These are phyloP conservation scores for Polyplosphaeria fusca DNA, from an alignment of 495 filamentous ascomycete species.

Conservation along the genomic window DNA sequence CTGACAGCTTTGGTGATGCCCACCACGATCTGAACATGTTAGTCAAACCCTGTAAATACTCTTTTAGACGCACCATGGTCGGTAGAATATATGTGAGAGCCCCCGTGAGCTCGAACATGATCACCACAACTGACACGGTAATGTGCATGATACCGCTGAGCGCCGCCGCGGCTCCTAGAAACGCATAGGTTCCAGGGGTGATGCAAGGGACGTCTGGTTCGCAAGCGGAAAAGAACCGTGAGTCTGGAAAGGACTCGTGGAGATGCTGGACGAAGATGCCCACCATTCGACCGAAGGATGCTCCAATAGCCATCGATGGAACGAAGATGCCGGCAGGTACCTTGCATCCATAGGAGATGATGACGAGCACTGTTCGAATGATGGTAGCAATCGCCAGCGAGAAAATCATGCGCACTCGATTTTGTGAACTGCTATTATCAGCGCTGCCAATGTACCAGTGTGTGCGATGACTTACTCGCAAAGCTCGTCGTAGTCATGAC, in stretches of 20 bases:
- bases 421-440: constrained; percentile 45
- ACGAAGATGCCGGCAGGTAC: constrained; percentile 97
- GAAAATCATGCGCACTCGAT: constrained; percentile 74
- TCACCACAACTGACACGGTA: constrained; percentile 92
- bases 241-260: constrained; percentile 75
- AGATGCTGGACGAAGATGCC: constrained; percentile 90
- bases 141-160: constrained; percentile 99
- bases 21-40: constrained; percentile 72
- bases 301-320: constrained; percentile 95
- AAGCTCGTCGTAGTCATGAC: constrained; percentile 84
- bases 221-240: constrained; percentile 81
- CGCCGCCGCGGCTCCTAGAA: constrained; percentile 88
- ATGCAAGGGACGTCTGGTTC: constrained; percentile 93
- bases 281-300: constrained; percentile 89
- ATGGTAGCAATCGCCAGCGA: constrained; percentile 79
- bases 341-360: constrained; percentile 97
- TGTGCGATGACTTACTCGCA: constrained; percentile 62
- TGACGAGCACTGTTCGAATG: constrained; percentile 78
- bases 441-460: background rate
- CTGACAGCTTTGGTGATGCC: constrained; percentile 94
- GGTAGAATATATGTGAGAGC: constrained; percentile 94
- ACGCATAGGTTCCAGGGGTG: constrained; percentile 93
- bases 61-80: constrained; percentile 65
- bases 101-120: constrained; percentile 97
- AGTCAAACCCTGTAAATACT: constrained; percentile 10